These are phyloP conservation scores for Pythium oligandrum DNA, from an alignment of 352 stramenopile species.

Conservation along the genomic window DNA sequence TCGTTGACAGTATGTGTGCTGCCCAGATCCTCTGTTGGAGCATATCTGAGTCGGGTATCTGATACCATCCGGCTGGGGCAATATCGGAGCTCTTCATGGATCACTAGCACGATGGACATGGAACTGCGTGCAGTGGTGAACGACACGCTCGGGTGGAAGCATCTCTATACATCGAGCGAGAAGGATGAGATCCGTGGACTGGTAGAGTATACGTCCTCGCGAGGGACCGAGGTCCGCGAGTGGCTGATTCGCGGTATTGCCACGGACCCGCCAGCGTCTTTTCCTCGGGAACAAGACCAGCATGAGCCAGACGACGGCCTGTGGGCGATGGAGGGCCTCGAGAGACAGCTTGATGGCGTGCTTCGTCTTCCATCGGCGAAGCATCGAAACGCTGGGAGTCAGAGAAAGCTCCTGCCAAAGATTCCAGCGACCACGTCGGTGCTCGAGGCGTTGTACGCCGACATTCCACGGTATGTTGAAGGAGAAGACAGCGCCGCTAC, in stretches of 20 bases:
- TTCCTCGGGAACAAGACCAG: too few relatives aligned
- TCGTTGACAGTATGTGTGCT: too few relatives aligned
- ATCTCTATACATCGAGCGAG: conserved; percentile 45
- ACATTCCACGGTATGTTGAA: conserved; percentile 37
- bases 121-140: conserved; percentile 36
- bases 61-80: too few relatives aligned
- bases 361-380: conserved; percentile 14
- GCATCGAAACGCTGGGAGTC: too few relatives aligned
- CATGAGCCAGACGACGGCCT: too few relatives aligned
- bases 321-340: conserved; percentile 10
- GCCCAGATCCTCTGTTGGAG: too few relatives aligned
- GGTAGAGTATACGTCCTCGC: conserved; percentile 22
- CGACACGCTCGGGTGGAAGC: conserved; percentile 34
- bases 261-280: too few relatives aligned
- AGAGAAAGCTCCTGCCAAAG: too few relatives aligned
- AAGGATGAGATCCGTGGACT: conserved; percentile 40
- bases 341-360: conserved; percentile 39
- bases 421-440: too few relatives aligned
- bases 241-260: conserved; percentile 10
- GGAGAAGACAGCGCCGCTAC: neutral
- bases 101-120: neutral
- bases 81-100: too few relatives aligned
- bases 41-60: too few relatives aligned
- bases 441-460: conserved; percentile 27
- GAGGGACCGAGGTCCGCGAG: conserved; percentile 5